These are phyloP conservation scores for Podospora tetraspora DNA, from an alignment of 495 filamentous ascomycete species.

Conservation along the genomic window DNA sequence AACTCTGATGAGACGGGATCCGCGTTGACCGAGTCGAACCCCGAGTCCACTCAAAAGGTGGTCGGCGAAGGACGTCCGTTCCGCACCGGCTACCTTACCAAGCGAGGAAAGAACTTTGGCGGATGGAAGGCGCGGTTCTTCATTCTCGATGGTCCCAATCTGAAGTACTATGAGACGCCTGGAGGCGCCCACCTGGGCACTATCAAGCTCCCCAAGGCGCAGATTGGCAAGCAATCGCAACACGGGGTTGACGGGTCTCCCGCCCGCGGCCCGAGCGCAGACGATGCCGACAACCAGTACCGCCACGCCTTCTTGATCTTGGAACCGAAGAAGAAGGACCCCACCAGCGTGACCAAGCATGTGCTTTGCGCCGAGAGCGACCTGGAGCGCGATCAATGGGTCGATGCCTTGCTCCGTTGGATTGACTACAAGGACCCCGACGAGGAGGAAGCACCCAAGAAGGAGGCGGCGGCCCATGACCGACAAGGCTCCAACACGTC, in stretches of 20 bases:
- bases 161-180: conserved; percentile 87
- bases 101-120: conserved; percentile 95
- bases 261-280: conserved; percentile 54
- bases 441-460: conserved; percentile 39
- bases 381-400: conserved; percentile 87
- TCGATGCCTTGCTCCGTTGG: conserved; percentile 81
- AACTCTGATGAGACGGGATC: conserved; percentile 59
- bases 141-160: conserved; percentile 77
- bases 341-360: conserved; percentile 82
- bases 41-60: conserved; percentile 36
- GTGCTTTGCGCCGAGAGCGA: conserved; percentile 95
- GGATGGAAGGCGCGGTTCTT: conserved; percentile 99
- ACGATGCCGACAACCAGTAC: conserved; percentile 84
- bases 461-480: conserved; percentile 30
- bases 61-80: conserved; percentile 61
- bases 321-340: conserved; percentile 95
- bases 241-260: conserved; percentile 58
- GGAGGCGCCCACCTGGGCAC: conserved; percentile 86
- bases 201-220: conserved; percentile 83
- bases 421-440: conserved; percentile 69
- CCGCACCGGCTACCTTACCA: conserved; percentile 91
- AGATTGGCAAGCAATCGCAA: conserved; percentile 85
- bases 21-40: conserved; percentile 34
- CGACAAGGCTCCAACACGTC: conserved; percentile 29
- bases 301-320: conserved; percentile 92